Conservation (phyloP, 768 basidiomycete species). For the Piloderma croceum region DNA sequence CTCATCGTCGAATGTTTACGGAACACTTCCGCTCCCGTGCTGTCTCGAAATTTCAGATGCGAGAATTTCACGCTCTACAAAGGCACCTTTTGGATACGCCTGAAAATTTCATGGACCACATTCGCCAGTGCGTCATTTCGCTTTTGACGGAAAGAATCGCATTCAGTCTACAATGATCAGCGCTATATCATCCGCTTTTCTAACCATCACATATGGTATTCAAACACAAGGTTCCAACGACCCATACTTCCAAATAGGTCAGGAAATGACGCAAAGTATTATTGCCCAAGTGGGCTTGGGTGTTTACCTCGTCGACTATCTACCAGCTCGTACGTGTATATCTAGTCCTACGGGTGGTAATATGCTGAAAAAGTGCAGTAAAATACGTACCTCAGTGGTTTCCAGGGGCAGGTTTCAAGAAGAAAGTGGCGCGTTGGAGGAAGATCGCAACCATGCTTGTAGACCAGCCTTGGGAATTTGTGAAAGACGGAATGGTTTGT, state of each 20-base stretch:
- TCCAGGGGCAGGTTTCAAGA: constrained; percentile 30
- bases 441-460: constrained; percentile 7
- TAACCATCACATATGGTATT: constrained; percentile 26
- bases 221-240: constrained; percentile 19
- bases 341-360: not conserved
- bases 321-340: constrained; percentile 36
- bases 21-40: no score
- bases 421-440: constrained; percentile 21
- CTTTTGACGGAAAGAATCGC: no score
- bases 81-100: no score
- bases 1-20: no score
- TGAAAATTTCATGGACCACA: no score
- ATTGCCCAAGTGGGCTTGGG: not conserved
- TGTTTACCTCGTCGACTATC: constrained; percentile 34
- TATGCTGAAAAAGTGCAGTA: constrained; percentile 13
- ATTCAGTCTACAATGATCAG: no score
- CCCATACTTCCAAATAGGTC: constrained; percentile 18
- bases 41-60: no score
- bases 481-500: constrained; percentile 10
- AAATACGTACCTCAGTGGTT: constrained; percentile 30
- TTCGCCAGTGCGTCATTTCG: no score
- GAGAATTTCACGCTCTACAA: no score
- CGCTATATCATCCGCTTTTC: no score
- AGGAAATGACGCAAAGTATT: not conserved
- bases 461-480: constrained; percentile 11